These are phyloP conservation scores for Fraxinus platypoda DNA, from an alignment of 305 asterid genomes.

Conservation along the genomic window DNA sequence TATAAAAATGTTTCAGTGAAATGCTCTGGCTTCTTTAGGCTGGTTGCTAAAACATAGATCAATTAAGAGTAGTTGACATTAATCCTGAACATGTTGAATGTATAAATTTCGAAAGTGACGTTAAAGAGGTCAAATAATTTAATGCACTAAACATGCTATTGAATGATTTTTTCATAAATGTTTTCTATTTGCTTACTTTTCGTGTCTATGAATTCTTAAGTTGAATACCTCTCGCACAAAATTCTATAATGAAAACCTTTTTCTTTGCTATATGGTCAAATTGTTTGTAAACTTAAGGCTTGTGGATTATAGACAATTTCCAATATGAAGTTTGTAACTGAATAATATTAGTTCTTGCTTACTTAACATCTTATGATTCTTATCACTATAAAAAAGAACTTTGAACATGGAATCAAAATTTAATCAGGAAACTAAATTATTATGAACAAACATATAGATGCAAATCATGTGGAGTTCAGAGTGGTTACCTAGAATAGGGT, in stretches of 20 bases:
- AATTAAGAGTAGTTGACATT: neutral
- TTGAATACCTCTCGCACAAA: neutral
- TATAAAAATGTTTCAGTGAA: neutral
- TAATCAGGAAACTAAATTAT: neutral
- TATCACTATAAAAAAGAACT: neutral
- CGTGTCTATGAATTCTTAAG: neutral
- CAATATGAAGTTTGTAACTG: neutral
- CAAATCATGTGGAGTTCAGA: neutral
- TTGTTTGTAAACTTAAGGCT: neutral
- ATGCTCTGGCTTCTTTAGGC: neutral
- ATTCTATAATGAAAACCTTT: neutral
- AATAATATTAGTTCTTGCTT: neutral
- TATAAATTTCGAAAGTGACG: neutral
- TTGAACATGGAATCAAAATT: neutral
- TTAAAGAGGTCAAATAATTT: too few species aligned
- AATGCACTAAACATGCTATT: neutral
- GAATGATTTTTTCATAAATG: neutral
- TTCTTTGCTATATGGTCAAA: neutral
- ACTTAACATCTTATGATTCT: neutral
- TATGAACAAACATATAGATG: neutral
- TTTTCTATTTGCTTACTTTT: neutral
- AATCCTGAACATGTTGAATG: neutral
- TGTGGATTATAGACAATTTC: neutral
- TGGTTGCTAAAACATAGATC: neutral
- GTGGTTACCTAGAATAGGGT: neutral